Evolutionary conservation across 768 basidiomycete genomes (phyloP), one percentile per base, ranked within the genome.

Genomic region (Termitomyces sp.): DNA sequence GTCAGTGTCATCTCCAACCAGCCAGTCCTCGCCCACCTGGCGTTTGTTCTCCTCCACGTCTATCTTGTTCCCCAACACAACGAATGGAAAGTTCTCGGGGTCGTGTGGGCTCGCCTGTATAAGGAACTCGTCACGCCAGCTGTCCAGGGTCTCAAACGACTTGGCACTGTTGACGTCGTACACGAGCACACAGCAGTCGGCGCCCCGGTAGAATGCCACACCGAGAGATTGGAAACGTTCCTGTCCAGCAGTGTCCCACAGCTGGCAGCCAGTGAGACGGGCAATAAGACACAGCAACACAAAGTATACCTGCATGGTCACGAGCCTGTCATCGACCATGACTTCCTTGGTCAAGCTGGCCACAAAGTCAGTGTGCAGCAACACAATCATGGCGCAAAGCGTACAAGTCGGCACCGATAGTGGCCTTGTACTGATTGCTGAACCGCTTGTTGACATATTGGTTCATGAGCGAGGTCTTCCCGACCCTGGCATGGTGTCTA

Each of bases 401-500:
- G 59, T 75, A 93, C 92, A 95, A 95, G 82, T 95, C 93, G 59
- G 94, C 94, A 58, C 94, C 94, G 70, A 96, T 96, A 61, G 97
- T 98, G 18, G 97, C 97, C 78, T 98, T 98, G 84, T 99, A 99
- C 77, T 98, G 96, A 77, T 95, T 97, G 73, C 91, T 94, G 75
- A 98, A 99, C 61, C 97, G 90, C 75, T 98, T 98, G 85, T 98
- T 98, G 63, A 99, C 97, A 78, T 97, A 98, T 77, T 99, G 97
- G 79, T 98, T 98, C 97, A 99, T 99, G 67, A 99, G 88, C 30
- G 96, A 98, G 43, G 97, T 98, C 88, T 98, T 98, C 44, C 95
- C 96, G 72, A 98, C 96, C 58, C 95, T 95, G 66, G 60, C 20
- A 50, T 40, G 33, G 40, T 14, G 28, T 42, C 18, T 13, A 7